phyloP scores from a whole-genome alignment of 140 eudicot genomes.

The Flaveria floridana region DNA sequence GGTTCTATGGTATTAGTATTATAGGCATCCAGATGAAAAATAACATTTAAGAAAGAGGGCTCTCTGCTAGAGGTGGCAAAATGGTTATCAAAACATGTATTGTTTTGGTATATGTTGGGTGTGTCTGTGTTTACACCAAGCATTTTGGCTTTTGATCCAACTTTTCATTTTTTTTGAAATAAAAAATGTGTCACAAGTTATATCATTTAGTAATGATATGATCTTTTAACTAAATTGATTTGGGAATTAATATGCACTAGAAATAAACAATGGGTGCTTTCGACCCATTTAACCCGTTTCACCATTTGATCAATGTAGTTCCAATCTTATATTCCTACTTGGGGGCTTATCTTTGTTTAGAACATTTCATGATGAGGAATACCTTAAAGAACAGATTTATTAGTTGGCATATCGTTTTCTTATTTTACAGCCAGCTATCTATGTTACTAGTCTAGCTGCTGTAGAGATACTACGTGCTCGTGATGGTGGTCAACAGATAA shows the following conservation, averaged over 20 bases:
- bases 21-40: neutral
- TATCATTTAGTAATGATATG: neutral
- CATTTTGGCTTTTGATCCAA: neutral
- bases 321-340: neutral
- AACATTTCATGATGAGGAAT: neutral
- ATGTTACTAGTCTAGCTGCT: conserved; percentile 90
- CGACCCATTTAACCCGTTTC: neutral
- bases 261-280: neutral
- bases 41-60: neutral
- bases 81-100: neutral
- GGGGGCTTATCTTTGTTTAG: neutral
- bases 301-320: neutral
- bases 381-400: neutral
- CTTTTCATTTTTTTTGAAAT: neutral
- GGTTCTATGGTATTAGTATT: conserved; percentile 2
- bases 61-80: neutral
- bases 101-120: neutral
- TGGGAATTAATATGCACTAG: conserved; percentile 2
- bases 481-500: conserved; percentile 89
- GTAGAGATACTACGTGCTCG: conserved; percentile 83
- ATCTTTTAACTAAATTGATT: neutral
- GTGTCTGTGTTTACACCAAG: neutral
- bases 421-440: conserved; percentile 81
- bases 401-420: conserved; percentile 3
- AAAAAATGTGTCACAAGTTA: neutral